These are phyloP conservation scores for Bryoerythrophyllum caledonicum DNA, from an alignment of 225 moss, liverwort and hornwort species.

Conservation along the genomic window DNA sequence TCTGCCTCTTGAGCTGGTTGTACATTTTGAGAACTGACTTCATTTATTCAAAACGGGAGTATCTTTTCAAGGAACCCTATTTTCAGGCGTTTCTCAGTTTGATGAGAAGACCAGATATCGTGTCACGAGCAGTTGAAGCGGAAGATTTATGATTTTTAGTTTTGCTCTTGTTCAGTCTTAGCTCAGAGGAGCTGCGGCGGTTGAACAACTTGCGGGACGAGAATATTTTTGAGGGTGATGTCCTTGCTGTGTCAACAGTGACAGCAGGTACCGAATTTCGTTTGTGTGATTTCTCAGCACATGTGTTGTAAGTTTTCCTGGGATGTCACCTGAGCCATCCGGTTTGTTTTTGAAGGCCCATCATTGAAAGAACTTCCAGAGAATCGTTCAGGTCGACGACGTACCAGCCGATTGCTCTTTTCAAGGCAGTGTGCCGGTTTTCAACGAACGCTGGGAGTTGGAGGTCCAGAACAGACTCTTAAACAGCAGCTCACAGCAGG, in stretches of 20 bases:
- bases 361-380: conserved; percentile 55
- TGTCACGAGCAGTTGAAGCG: background rate
- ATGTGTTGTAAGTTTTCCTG: conserved; percentile 1
- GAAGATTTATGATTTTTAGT: background rate
- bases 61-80: too few relatives aligned
- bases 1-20: too few relatives aligned
- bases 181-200: conserved; percentile 64
- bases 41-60: too few relatives aligned
- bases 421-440: conserved; percentile 65
- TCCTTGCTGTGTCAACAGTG: conserved; percentile 80
- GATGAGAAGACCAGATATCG: background rate
- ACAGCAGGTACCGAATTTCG: conserved; percentile 51
- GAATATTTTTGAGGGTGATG: conserved; percentile 84
- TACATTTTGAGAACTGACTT: too few relatives aligned
- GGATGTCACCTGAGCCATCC: conserved; percentile 3
- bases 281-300: background rate
- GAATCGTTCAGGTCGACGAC: conserved; percentile 62
- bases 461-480: conserved; percentile 64
- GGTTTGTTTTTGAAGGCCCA: conserved; percentile 42
- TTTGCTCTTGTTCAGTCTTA: conserved; percentile 46
- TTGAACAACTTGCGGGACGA: conserved; percentile 83
- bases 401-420: conserved; percentile 74
- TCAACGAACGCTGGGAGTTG: conserved; percentile 63
- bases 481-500: conserved; percentile 47
- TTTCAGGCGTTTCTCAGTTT: conserved; percentile 3